A percentile compares a stretch with the other conserved stretches of the same genome.
phyloP scores from a whole-genome alignment of 1,284 basidiomycete genomes.

The Trichosporon sp. region DNA sequence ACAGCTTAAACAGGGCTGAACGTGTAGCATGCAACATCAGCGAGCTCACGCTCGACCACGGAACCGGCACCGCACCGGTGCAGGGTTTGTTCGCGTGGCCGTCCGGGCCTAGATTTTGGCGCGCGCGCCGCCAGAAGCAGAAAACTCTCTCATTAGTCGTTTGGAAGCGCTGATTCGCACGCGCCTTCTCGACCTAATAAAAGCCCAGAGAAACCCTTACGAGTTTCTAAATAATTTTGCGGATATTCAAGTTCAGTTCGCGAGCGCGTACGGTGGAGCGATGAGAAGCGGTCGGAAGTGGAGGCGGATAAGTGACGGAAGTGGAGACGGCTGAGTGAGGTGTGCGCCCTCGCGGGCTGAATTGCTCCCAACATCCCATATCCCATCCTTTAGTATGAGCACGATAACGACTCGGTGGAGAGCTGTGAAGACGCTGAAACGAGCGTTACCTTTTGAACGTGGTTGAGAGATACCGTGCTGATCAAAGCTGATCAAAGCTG shows the following conservation, averaged over 20 bases:
- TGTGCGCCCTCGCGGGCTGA: not conserved
- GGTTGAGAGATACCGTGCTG: not conserved
- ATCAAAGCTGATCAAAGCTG: constrained; percentile 3
- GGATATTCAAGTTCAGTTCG: not conserved
- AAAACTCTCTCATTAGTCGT: too few species aligned
- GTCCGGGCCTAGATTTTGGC: not conserved
- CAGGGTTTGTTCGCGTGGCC: not conserved
- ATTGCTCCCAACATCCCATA: not conserved
- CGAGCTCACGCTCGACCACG: too few species aligned
- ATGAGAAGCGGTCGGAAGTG: too few species aligned
- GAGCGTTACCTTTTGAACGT: too few species aligned
- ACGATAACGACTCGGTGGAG: too few species aligned
- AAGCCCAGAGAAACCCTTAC: not conserved
- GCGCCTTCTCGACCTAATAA: not conserved
- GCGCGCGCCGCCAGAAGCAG: not conserved
- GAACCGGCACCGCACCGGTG: not conserved
- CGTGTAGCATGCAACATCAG: too few species aligned
- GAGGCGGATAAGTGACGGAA: not conserved
- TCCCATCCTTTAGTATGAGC: too few species aligned
- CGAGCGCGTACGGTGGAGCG: not conserved
- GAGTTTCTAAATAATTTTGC: not conserved
- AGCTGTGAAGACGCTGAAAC: too few species aligned
- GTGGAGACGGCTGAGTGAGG: not conserved
- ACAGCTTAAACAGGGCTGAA: too few species aligned
- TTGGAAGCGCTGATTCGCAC: constrained; percentile 7